phyloP scores from a whole-genome alignment of 2,329 filamentous ascomycete genomes.

The Monosporascus ibericus region DNA sequence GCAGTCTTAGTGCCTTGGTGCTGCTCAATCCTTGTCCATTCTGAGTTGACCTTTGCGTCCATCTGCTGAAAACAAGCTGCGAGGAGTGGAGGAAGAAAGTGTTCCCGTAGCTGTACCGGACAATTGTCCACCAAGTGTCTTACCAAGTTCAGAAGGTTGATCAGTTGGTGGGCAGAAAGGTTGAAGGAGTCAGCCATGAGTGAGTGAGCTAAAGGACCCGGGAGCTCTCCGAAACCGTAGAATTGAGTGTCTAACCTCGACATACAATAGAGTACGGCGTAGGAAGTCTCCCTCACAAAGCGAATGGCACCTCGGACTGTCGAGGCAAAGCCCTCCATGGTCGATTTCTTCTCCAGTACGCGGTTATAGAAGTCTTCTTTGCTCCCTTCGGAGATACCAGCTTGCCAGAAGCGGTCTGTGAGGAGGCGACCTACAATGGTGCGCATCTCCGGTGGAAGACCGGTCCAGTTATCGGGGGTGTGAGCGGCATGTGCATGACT shows the following conservation, averaged over 20 bases:
- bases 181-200: conserved; percentile 77
- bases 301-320: conserved; percentile 84
- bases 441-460: conserved; percentile 69
- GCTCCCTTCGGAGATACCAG: conserved; percentile 90
- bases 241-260: conserved; percentile 81
- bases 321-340: conserved; percentile 88
- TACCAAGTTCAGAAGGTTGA: conserved; percentile 84
- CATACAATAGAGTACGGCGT: conserved; percentile 92
- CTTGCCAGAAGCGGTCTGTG: conserved; percentile 96
- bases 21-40: conserved; percentile 75
- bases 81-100: conserved; percentile 81
- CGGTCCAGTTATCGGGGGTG: conserved; percentile 76
- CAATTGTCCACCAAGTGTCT: conserved; percentile 89
- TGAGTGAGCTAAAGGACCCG: conserved; percentile 74
- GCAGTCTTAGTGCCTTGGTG: conserved; percentile 57
- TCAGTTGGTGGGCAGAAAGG: conserved; percentile 87
- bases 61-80: conserved; percentile 78
- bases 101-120: conserved; percentile 66
- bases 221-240: conserved; percentile 82
- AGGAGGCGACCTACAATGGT: conserved; percentile 74
- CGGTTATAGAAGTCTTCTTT: conserved; percentile 95
- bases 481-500: conserved; percentile 89
- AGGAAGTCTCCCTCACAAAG: conserved; percentile 86
- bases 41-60: conserved; percentile 76
- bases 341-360: conserved; percentile 81